phyloP scores from a whole-genome alignment of 331 rosid genomes.

The Spiraea crenata region DNA sequence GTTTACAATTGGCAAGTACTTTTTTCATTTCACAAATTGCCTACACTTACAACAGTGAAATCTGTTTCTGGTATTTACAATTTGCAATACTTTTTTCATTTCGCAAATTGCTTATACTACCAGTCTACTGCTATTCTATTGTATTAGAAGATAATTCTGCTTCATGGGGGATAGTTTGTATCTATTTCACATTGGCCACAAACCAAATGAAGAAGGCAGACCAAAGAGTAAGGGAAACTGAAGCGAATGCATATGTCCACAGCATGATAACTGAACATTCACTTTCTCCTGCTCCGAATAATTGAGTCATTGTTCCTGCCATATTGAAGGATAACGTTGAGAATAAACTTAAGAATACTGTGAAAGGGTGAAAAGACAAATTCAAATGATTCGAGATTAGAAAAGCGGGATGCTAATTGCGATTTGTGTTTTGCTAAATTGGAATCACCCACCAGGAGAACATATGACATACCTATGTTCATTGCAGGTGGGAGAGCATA shows the following conservation, averaged over 20 bases:
- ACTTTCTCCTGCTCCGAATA: constrained; percentile 41
- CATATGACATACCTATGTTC: constrained; percentile 30
- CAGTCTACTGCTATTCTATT: no score
- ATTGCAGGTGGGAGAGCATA: constrained; percentile 48
- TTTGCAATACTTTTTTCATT: no score
- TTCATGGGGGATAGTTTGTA: not conserved
- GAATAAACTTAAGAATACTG: no score
- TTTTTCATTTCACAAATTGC: no score
- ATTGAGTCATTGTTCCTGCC: constrained; percentile 41
- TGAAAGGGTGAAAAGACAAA: no score
- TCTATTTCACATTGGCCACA: constrained; percentile 16
- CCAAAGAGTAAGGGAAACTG: constrained; percentile 51
- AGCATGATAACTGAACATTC: constrained; percentile 44
- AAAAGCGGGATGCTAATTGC: not conserved
- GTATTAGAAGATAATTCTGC: no score
- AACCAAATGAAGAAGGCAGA: constrained; percentile 43
- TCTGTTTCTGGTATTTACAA: no score
- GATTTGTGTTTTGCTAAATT: not conserved
- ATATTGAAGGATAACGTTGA: not conserved
- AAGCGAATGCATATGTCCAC: constrained; percentile 38
- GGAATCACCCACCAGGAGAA: not conserved
- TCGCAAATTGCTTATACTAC: no score
- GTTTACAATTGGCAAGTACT: no score
- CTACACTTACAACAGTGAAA: not conserved
- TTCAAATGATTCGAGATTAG: no score